A percentile compares a stretch with the other conserved stretches of the same genome.
These are phyloP conservation scores for Lagenaria siceraria DNA, from an alignment of 306 rosid genomes.

Conservation along the genomic window DNA sequence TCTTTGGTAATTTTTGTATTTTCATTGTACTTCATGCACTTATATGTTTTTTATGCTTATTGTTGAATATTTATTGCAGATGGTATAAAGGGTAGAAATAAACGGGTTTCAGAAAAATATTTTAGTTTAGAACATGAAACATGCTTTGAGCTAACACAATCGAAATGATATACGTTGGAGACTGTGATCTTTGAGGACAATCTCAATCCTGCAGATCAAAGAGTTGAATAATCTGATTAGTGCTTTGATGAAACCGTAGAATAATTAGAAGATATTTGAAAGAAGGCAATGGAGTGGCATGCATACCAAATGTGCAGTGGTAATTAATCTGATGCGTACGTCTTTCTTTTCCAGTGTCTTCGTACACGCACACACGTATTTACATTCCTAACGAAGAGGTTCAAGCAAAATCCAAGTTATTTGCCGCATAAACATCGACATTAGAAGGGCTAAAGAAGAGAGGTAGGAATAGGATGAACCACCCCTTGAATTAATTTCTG, in stretches of 20 bases:
- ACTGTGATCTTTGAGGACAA: background rate
- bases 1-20: background rate
- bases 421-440: background rate
- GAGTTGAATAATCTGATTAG: background rate
- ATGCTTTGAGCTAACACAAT: background rate
- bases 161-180: background rate
- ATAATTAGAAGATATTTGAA: background rate
- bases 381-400: background rate
- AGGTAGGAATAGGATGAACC: constrained; percentile 27
- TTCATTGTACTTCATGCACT: background rate
- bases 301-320: background rate
- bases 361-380: background rate
- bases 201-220: background rate
- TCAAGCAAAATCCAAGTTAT: background rate
- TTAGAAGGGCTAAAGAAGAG: constrained; percentile 27
- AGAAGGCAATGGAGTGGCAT: background rate
- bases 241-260: background rate
- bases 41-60: background rate
- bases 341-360: background rate
- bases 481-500: constrained; percentile 27
- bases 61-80: background rate
- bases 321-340: background rate
- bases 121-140: background rate
- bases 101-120: background rate
- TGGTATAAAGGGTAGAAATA: background rate